Conservation (phyloP, 345 rosid genomes). For the Punica granatum region DNA sequence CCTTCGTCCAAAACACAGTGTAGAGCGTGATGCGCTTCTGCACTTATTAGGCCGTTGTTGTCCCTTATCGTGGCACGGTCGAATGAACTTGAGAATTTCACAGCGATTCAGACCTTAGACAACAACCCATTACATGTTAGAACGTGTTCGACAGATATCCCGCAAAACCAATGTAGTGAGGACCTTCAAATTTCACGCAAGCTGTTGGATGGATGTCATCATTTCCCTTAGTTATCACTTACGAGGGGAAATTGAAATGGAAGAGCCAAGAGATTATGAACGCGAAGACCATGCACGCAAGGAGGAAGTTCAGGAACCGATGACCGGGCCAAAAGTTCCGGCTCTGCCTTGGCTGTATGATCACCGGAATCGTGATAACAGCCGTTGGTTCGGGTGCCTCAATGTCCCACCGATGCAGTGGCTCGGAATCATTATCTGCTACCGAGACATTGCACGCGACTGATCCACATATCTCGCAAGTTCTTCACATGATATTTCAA, state of each 20-base stretch:
- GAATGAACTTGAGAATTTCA: too few species aligned
- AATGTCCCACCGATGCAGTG: conserved; percentile 30
- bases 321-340: conserved; percentile 79
- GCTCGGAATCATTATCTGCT: conserved; percentile 37
- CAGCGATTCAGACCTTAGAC: too few species aligned
- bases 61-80: too few species aligned
- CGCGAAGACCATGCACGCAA: conserved; percentile 90
- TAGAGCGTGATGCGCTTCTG: too few species aligned
- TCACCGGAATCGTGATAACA: conserved; percentile 15
- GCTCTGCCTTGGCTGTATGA: conserved; percentile 23
- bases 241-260: conserved; percentile 73
- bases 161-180: too few species aligned
- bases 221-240: background rate
- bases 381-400: conserved; percentile 31
- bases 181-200: too few species aligned
- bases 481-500: conserved; percentile 19
- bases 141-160: too few species aligned
- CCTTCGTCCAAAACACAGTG: too few species aligned
- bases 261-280: conserved; percentile 94
- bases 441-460: conserved; percentile 60
- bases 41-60: too few species aligned
- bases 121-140: too few species aligned
- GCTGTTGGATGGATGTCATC: background rate
- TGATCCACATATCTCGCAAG: conserved; percentile 93
- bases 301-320: conserved; percentile 74